Evolutionary conservation across 371 early-diverging fungal genomes (phyloP), one percentile per base, ranked within the genome.

Genomic region (Mortierella sp.): DNA sequence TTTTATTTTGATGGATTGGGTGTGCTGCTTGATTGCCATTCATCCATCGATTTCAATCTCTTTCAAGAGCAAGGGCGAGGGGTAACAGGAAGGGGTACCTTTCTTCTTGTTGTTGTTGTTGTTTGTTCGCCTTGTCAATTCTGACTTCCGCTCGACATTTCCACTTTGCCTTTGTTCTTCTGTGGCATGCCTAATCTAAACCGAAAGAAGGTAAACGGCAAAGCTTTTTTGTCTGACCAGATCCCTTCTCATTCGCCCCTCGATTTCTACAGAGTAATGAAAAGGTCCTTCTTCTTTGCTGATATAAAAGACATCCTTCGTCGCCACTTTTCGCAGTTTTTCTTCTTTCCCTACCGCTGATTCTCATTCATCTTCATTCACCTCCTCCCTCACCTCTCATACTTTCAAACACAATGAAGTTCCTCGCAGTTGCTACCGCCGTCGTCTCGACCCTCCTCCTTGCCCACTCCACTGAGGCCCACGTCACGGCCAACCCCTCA

Each of bases 401-500:
- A 64, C 34, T 58, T 34, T 43, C 40, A 37, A 3, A 48, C 52
- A 68, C 50, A 58, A 81, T 81, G 81, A 81, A 81, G 77, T 73
- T 77, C 74, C 19, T 65, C 22, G 26, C 65, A 41, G 47, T 76
- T 34, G 68, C 74, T 58, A 40, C 64, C 40, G 72, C 77, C 22
- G 67, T 71, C 43, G 72, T 74, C 66, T 79, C 71, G 48, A 67
- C 76, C 39, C 43, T 81, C 64, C 67, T 79, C 53, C 45, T 85
- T 68, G 47, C 68, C 73, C n/a, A 75, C 50, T 64, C 77, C 47
- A 66, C 68, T 40, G 73, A 76, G 64, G 81, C 81, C 71, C 81
- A 81, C 53, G 81, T 81, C 53, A 81, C 83, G 48, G 73, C 78
- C 73, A 82, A 82, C 79, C 83, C 83, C 58, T 72, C 75, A 13